Conservation (phyloP, 208 protist species). For the Herpetomonas muscarum region DNA sequence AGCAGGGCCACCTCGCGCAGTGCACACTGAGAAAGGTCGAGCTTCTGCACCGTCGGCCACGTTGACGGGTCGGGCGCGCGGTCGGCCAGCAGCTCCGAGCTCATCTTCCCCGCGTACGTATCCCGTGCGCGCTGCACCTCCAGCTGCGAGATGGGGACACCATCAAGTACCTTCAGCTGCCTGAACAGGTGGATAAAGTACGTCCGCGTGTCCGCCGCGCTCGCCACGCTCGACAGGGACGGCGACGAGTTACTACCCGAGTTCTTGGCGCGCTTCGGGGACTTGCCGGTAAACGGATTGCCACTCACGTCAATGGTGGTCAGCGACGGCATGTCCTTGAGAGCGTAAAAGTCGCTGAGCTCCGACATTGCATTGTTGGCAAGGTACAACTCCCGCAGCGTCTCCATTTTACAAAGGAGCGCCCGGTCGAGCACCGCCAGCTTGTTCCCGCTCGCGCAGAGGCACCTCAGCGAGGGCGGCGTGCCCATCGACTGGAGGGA, state of each 20-base stretch:
- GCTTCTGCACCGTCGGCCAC: conserved; percentile 44
- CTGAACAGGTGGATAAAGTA: conserved; percentile 91
- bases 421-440: conserved; percentile 48
- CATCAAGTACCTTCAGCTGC: conserved; percentile 90
- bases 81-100: conserved; percentile 64
- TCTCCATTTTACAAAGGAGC: conserved; percentile 27
- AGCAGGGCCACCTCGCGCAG: conserved; percentile 68
- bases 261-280: conserved; percentile 11
- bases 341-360: conserved; percentile 66
- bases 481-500: conserved; percentile 33
- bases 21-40: conserved; percentile 78
- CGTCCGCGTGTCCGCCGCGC: conserved; percentile 44
- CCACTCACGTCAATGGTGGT: conserved; percentile 88
- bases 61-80: conserved; percentile 25
- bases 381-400: conserved; percentile 83
- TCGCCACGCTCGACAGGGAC: conserved; percentile 4
- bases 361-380: conserved; percentile 74
- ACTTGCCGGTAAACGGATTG: conserved; percentile 54
- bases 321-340: conserved; percentile 74
- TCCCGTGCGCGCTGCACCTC: conserved; percentile 61
- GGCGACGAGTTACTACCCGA: background rate
- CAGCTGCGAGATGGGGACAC: conserved; percentile 43
- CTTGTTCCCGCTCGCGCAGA: conserved; percentile 87
- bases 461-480: conserved; percentile 43
- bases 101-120: conserved; percentile 78